Base-by-base conservation (phyloP, 805 yeast species). In the Schwanniomyces pseudopolymorphus region DNA sequence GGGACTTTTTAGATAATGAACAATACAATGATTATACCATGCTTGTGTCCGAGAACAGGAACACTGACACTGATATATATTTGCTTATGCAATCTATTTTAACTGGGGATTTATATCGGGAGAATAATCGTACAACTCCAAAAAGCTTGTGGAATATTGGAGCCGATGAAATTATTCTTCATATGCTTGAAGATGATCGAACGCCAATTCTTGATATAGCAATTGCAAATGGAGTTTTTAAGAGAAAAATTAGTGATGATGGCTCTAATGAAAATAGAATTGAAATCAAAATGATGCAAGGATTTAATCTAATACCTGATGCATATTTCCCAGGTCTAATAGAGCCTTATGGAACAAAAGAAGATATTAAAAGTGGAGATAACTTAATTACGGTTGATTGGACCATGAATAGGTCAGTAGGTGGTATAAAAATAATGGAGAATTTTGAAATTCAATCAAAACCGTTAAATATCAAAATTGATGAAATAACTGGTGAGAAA, bases 1-100 rank as follows among this genome's bases (percentile, higher is more conserved):
- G 79, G 49, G 66, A 66, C 3, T 59, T 76, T 3, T 60, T 83
- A 36, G 76, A 75, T 45, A 83, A 81, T 48, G 77, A 74, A 33
- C 75, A 74, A 11, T 62, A 69, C 43, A 70, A 71, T 42, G 78
- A 80, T 44, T 61, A 73, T 47, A 59, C 69, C n/a, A 57, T 67
- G 33, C 63, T 75, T 63, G 47, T 60, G 46, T 38, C 53, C 14
- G 67, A 67, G 35, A 55, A 50, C 68, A 73, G 51, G 54, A 70
- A 56, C 46, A 56, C 74, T 11, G 50, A 56, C 5, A 60, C 62
- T 11, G 76, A 72, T 36, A 60, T 72, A 1, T 66, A 60, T 40
- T 51, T 72, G 17, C 53, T 70, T 54, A 61, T 72, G 56, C 66
- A 64, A 39, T 63, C 75, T 0, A 57, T 72, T 8, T 59, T 70